Evolutionary conservation across 495 filamentous ascomycete genomes (phyloP).

Genomic region (Talaromyces ruber): DNA sequence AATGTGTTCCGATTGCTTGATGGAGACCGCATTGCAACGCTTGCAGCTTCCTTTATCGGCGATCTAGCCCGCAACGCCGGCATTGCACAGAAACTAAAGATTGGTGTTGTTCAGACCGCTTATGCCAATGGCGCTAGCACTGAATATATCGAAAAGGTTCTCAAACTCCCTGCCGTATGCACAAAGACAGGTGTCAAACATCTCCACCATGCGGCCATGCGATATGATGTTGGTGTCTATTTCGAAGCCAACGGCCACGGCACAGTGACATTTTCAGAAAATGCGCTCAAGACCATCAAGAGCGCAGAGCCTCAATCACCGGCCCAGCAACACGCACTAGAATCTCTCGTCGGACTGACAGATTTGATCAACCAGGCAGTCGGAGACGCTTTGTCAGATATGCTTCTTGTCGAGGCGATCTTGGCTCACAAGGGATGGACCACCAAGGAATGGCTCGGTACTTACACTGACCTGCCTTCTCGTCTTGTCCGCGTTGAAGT

Average conservation of each 20-base stretch:
- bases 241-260: constrained; percentile 98
- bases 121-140: constrained; percentile 98
- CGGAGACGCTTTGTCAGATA: constrained; percentile 90
- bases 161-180: constrained; percentile 85
- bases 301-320: constrained; percentile 79
- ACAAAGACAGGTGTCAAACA: constrained; percentile 96
- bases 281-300: constrained; percentile 67
- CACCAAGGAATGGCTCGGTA: constrained; percentile 82
- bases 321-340: constrained; percentile 76
- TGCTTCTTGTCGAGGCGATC: constrained; percentile 92
- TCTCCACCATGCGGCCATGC: constrained; percentile 87
- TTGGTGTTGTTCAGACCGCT: constrained; percentile 92
- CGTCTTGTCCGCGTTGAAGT: constrained; percentile 90
- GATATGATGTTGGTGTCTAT: constrained; percentile 91
- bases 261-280: constrained; percentile 85
- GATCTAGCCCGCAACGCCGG: constrained; percentile 76
- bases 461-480: constrained; percentile 94
- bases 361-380: constrained; percentile 97
- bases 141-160: constrained; percentile 75
- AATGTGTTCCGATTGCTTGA: constrained; percentile 83
- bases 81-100: constrained; percentile 67
- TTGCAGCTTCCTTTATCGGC: constrained; percentile 88
- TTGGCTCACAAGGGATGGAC: constrained; percentile 92
- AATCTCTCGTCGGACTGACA: constrained; percentile 69
- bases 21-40: constrained; percentile 92